Conservation (phyloP, 192 early-diverging fungal species). For the Backusella psychrophila region DNA sequence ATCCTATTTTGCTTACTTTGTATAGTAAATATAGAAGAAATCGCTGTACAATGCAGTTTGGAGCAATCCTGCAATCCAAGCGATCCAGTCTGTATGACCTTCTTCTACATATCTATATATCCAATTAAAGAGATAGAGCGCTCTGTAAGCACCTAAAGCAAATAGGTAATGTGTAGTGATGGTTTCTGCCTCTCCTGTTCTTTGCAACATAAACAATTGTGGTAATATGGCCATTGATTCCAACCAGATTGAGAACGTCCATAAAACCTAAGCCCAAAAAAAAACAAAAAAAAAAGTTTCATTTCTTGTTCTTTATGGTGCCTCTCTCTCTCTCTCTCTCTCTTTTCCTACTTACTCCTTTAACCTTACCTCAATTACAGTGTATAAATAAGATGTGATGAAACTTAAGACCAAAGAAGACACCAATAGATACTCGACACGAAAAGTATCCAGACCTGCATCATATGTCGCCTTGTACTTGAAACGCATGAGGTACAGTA, state of each 20-base stretch:
- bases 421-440: slow-evolving; percentile 82
- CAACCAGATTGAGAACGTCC: slow-evolving; percentile 97
- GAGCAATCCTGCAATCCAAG: slow-evolving; percentile 86
- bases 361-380: slow-evolving; percentile 60
- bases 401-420: slow-evolving; percentile 69
- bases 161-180: slow-evolving; percentile 99
- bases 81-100: slow-evolving; percentile 65
- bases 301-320: slow-evolving; percentile 42
- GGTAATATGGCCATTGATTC: slow-evolving; percentile 97
- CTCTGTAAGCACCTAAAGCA: slow-evolving; percentile 91
- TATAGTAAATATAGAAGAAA: slow-evolving; percentile 97
- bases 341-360: slow-evolving; percentile 49
- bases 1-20: slow-evolving; percentile 71
- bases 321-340: slow-evolving; percentile 19
- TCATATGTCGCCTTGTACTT: slow-evolving; percentile 92
- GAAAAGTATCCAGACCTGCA: slow-evolving; percentile 87
- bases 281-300: slow-evolving; percentile 68
- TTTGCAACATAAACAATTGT: slow-evolving; percentile 96
- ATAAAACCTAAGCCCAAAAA: slow-evolving; percentile 92
- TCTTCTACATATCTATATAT: slow-evolving; percentile 74
- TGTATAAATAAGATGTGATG: slow-evolving; percentile 73
- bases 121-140: slow-evolving; percentile 91
- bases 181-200: slow-evolving; percentile 97
- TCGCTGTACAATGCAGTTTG: slow-evolving; percentile 96
- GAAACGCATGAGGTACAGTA: slow-evolving; percentile 87